Conservation (phyloP, 1,139 yeast genomes). For the Candida albicans region DNA sequence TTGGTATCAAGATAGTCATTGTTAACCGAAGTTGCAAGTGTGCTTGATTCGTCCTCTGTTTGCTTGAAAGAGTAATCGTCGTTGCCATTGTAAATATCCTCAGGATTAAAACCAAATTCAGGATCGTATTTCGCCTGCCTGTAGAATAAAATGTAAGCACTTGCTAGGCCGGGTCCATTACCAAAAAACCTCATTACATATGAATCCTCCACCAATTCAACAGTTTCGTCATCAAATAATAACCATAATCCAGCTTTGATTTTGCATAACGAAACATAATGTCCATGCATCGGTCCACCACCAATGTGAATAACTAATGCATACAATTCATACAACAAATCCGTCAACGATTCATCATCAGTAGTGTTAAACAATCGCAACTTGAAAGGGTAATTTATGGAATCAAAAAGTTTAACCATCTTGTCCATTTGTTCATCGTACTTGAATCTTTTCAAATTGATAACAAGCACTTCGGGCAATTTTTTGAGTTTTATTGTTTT, state of each 20-base stretch:
- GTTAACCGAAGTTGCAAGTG: constrained; percentile 14
- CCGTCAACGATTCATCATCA: constrained; percentile 38
- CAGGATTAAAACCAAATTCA: constrained; percentile 34
- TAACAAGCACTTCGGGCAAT: constrained; percentile 74
- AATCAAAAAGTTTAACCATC: constrained; percentile 83
- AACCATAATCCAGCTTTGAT: constrained; percentile 84
- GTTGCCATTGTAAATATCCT: constrained; percentile 34
- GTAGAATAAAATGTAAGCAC: constrained; percentile 88
- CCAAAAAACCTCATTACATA: constrained; percentile 89
- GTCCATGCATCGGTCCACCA: constrained; percentile 98
- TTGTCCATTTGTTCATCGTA: constrained; percentile 81
- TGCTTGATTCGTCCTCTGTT: constrained; percentile 11
- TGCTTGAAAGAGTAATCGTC: constrained; percentile 21
- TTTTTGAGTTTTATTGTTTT: constrained; percentile 82
- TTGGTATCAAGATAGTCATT: constrained; percentile 9
- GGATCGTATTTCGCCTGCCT: constrained; percentile 15
- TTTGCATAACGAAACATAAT: constrained; percentile 84
- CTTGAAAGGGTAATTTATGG: constrained; percentile 76
- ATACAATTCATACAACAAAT: constrained; percentile 68
- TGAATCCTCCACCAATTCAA: constrained; percentile 80
- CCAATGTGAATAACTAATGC: constrained; percentile 94
- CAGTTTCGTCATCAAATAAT: constrained; percentile 92
- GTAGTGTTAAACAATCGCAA: constrained; percentile 77
- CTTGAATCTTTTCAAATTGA: constrained; percentile 88
- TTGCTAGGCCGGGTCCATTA: constrained; percentile 82